Base-by-base conservation (phyloP, 2,329 filamentous ascomycete species). In the Dactylonectria macrodidyma region DNA sequence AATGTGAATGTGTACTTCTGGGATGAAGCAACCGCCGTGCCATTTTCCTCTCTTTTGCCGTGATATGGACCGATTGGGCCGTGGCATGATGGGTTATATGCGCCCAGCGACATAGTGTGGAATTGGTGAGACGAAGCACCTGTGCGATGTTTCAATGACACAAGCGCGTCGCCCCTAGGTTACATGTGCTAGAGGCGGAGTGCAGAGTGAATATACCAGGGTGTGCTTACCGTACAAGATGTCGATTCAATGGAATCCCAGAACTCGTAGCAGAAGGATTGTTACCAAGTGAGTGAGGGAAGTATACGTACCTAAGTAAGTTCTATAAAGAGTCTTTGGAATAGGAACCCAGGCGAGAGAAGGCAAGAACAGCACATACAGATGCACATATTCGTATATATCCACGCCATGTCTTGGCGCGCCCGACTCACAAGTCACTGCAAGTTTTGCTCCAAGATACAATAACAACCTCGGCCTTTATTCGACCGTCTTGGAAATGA, bases 1-100 rank as follows among this genome's bases (percentile, higher is more conserved):
- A 69, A 65, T 68, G 59, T 36, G 66, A 60, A 44, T 38, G 63
- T 67, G 55, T 30, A 48, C 51, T 62, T 51, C 44, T 33, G 52
- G 55, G 10, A 62, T 26, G 24, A 50, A 41, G n/a, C 57, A 38
- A 33, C 10, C 54, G 24, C 16, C 57, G 54, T 46, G 24, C 24
- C 11, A 52, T 48, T 38, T 59, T 12, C n/a, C 11, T 63, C 34
- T 50, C 22, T 7, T 36, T 16, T 44, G 30, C 10, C 10, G 33
- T 36, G n/a, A 12, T 11, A 36, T 22, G 9, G n/a, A 22, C 30
- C 10, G 50, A 19, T 30, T 11, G 11, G 10, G 50, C 19, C 16
- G 16, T 5, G 48, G 19, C 34, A 30, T 30, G 7, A 30, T 7
- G 7, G 4, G 7, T 30, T 30, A 30, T 30, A 30, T 4, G 26